Evolutionary conservation across 192 early-diverging fungal species (phyloP), one percentile per base, ranked within the genome.

Genomic region (Backusella macrospora): DNA sequence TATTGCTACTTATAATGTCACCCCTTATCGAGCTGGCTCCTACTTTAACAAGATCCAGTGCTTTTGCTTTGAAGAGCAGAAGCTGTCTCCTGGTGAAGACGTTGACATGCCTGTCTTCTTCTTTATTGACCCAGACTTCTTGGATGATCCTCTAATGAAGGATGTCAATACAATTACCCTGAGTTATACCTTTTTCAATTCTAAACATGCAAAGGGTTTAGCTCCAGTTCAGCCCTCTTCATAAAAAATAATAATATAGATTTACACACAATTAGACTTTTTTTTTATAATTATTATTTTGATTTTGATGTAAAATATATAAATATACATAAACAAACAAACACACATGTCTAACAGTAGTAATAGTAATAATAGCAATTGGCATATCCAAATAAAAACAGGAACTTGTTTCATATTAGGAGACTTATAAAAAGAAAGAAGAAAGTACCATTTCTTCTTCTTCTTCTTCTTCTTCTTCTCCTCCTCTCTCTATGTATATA

Each of bases 21-120:
- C 94, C 6, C 98, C 98, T 4, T 86, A 90, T 66, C 92, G 94
- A 75, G 95, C 93, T 0, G 98, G 93, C 13, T 94, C 91, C 73
- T 96, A 99, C 70, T 99, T 99, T 76, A 99, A 99, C 89, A 99
- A 99, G 85, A 96, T 99, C 70, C 98, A 99, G 78, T 99, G 98
- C 78, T 99, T 99, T 74, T 99, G 98, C 80, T 99, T 99, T 86
- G 98, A 99, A 73, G 96, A 98, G 81, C 98, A 99, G 81, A 92
- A 90, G 81, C 83, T 99, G 71, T 86, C 84, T 68, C 91, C 95
- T 0, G 87, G 88, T 10, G 98, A 99, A 81, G 89, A 95, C 65
- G 92, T 99, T 6, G 98, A 99, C 72, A 96, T 96, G 93, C 93
- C 93, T 6, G 92, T 96, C 14, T 99, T 99, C 71, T 99, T 99